A percentile compares a stretch with the other conserved stretches of the same genome.
Evolutionary conservation across 2,329 filamentous ascomycete genomes (phyloP).

Genomic region (Lachnellula suecica): DNA sequence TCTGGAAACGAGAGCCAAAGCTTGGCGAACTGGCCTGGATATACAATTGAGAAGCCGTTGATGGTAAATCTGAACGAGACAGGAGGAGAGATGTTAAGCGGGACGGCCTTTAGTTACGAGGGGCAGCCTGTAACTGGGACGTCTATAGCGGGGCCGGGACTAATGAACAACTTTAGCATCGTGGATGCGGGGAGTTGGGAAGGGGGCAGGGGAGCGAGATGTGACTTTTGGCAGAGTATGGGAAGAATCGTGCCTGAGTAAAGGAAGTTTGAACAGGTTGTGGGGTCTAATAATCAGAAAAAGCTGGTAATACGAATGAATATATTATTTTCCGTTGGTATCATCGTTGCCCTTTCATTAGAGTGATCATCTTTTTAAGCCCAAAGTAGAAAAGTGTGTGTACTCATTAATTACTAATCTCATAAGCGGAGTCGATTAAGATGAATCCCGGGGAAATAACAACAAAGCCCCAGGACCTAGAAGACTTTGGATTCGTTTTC

Average conservation of each 20-base stretch:
- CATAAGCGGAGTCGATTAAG: too few species aligned
- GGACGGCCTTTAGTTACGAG: background rate
- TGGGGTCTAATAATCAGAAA: too few species aligned
- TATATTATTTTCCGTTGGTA: too few species aligned
- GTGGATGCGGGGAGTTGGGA: conserved; percentile 14
- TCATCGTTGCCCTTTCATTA: too few species aligned
- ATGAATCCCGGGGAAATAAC: too few species aligned
- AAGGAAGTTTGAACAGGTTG: background rate
- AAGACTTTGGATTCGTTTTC: too few species aligned
- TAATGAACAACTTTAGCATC: conserved; percentile 6
- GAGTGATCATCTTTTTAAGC: too few species aligned
- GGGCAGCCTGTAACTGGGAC: background rate
- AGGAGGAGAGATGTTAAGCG: conserved; percentile 2
- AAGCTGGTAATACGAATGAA: too few species aligned
- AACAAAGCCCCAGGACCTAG: too few species aligned
- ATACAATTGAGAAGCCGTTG: background rate
- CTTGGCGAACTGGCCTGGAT: background rate
- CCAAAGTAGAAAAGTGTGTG: too few species aligned
- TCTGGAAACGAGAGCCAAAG: background rate
- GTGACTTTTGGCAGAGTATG: conserved; percentile 16
- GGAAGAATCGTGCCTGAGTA: conserved; percentile 14
- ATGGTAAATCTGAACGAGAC: conserved; percentile 17
- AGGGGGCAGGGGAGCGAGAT: conserved; percentile 12
- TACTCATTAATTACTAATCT: too few species aligned
- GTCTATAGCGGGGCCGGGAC: conserved; percentile 7